Percentiles rank a stretch among this genome's conserved stretches.
phyloP scores from a whole-genome alignment of 768 basidiomycete species.

The Tylopilus rubrobrunneus region DNA sequence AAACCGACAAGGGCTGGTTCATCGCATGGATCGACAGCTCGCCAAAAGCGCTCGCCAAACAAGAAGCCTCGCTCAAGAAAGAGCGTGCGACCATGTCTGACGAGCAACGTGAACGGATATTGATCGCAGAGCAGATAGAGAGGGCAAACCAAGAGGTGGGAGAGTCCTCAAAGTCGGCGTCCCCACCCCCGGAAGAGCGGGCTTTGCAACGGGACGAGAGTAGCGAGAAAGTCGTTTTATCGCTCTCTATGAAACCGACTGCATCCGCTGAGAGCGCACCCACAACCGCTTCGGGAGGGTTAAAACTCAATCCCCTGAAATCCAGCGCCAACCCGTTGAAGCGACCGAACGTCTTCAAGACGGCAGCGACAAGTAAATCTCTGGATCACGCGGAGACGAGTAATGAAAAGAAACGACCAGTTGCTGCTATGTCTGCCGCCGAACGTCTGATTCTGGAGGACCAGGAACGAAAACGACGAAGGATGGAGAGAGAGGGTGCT shows the following conservation, averaged over 20 bases:
- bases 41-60: slow-evolving; percentile 86
- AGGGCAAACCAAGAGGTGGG: slow-evolving; percentile 58
- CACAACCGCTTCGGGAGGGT: slow-evolving; percentile 33
- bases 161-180: slow-evolving; percentile 18
- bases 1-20: slow-evolving; percentile 99
- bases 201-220: slow-evolving; percentile 71
- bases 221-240: slow-evolving; percentile 33
- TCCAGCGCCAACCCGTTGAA: slow-evolving; percentile 58
- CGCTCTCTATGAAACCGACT: slow-evolving; percentile 57
- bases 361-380: slow-evolving; percentile 32
- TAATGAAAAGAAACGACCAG: slow-evolving; percentile 59
- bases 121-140: slow-evolving; percentile 93
- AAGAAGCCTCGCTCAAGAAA: slow-evolving; percentile 60
- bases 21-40: slow-evolving; percentile 96
- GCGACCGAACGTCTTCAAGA: slow-evolving; percentile 72
- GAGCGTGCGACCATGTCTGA: slow-evolving; percentile 36
- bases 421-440: slow-evolving; percentile 70
- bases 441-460: slow-evolving; percentile 88
- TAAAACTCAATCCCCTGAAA: slow-evolving; percentile 58
- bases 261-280: slow-evolving; percentile 19
- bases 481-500: slow-evolving; percentile 54
- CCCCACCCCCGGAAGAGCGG: slow-evolving; percentile 44
- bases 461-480: slow-evolving; percentile 80
- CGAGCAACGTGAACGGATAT: slow-evolving; percentile 86
- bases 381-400: slow-evolving; percentile 27